These are phyloP conservation scores for Penstemon eatonii DNA, from an alignment of 257 asterid species.

Conservation along the genomic window DNA sequence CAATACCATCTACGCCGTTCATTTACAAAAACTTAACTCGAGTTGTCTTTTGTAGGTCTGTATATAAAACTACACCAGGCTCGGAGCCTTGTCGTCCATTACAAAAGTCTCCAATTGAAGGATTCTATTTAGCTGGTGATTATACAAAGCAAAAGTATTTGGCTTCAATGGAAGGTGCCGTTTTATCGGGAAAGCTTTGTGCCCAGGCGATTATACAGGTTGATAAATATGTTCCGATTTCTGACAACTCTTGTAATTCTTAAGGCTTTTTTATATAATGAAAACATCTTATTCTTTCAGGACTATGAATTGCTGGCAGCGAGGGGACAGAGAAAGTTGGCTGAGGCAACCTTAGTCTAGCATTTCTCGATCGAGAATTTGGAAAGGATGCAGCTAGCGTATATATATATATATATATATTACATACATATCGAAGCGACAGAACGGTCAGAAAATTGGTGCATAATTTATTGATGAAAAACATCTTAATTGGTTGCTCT, in stretches of 20 bases:
- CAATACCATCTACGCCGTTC: not conserved
- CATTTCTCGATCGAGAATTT: not conserved
- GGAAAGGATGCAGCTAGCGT: constrained; percentile 1
- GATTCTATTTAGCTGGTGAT: constrained; percentile 95
- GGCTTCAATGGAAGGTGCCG: constrained; percentile 99
- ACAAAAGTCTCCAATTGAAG: constrained; percentile 84
- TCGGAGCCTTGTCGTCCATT: constrained; percentile 90
- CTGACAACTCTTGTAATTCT: too few relatives aligned
- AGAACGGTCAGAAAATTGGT: not conserved
- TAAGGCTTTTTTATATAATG: not conserved
- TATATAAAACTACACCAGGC: constrained; percentile 92
- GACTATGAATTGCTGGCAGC: constrained; percentile 61
- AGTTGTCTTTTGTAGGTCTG: constrained; percentile 56
- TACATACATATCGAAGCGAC: not conserved
- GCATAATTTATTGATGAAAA: not conserved
- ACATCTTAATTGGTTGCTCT: not conserved
- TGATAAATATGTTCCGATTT: not conserved
- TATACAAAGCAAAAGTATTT: constrained; percentile 95
- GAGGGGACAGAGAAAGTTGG: constrained; percentile 42
- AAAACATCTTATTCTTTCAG: constrained; percentile 31
- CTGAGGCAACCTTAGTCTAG: constrained; percentile 52
- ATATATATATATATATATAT: constrained; percentile 9
- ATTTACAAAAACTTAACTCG: not conserved
- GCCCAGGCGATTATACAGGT: constrained; percentile 96
- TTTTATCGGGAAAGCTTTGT: constrained; percentile 91